Evolutionary conservation across 2,329 filamentous ascomycete species (phyloP).

Genomic region (Xylariaceae sp.): DNA sequence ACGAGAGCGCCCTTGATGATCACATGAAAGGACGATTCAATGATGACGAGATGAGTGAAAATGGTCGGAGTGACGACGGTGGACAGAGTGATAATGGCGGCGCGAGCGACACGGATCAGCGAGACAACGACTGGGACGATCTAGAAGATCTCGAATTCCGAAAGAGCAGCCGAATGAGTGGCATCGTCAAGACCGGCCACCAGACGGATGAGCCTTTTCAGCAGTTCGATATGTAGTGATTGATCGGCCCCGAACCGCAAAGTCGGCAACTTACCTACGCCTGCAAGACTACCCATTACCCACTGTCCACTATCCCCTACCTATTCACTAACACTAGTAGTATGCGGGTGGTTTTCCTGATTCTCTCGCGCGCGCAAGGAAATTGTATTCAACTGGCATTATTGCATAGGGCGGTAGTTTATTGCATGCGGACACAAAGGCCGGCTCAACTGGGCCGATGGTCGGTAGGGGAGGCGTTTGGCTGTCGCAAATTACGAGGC

Average conservation of each 20-base stretch:
- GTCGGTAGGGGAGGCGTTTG: slow-evolving; percentile 30
- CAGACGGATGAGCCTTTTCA: slow-evolving; percentile 56
- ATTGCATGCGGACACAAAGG: slow-evolving; percentile 33
- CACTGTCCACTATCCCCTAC: slow-evolving; percentile 5
- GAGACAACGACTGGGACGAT: slow-evolving; percentile 57
- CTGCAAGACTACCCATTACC: too few species aligned
- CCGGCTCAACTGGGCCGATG: slow-evolving; percentile 25
- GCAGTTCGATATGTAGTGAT: slow-evolving; percentile 57
- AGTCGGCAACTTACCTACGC: slow-evolving; percentile 3
- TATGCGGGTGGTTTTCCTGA: slow-evolving; percentile 17
- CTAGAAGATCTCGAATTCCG: slow-evolving; percentile 50
- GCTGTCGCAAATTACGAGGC: slow-evolving; percentile 31
- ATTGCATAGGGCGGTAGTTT: slow-evolving; percentile 38
- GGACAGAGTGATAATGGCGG: slow-evolving; percentile 46
- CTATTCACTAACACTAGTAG: too few species aligned
- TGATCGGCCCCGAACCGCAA: slow-evolving; percentile 5
- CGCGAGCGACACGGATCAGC: slow-evolving; percentile 41
- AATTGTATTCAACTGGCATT: slow-evolving; percentile 35
- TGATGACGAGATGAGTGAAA: slow-evolving; percentile 59
- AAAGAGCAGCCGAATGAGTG: slow-evolving; percentile 59
- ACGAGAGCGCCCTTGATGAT: slow-evolving; percentile 90
- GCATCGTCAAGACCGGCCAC: slow-evolving; percentile 53
- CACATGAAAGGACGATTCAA: slow-evolving; percentile 60
- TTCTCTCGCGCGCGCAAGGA: slow-evolving; percentile 24
- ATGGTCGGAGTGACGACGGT: slow-evolving; percentile 13